These are phyloP conservation scores for Endogone sp. DNA, from an alignment of 192 early-diverging fungal species.

Conservation along the genomic window DNA sequence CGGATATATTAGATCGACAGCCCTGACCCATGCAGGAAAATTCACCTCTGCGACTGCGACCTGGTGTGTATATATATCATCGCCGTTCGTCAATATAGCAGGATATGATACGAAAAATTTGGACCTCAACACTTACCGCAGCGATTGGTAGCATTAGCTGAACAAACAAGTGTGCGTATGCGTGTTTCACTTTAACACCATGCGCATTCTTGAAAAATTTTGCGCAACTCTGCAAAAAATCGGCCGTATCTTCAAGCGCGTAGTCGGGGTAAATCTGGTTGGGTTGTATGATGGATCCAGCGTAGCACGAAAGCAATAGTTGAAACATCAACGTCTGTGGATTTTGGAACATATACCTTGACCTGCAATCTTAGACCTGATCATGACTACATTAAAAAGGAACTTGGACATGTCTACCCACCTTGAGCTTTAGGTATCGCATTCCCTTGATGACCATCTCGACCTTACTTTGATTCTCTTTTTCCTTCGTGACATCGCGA, in stretches of 20 bases:
- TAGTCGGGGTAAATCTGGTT: constrained; percentile 89
- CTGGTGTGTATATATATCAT: constrained; percentile 21
- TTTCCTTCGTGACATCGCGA: constrained; percentile 46
- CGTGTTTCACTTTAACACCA: constrained; percentile 79
- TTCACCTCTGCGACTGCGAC: constrained; percentile 94
- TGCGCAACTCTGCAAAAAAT: constrained; percentile 89
- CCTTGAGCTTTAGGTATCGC: constrained; percentile 88
- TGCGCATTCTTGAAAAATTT: constrained; percentile 84
- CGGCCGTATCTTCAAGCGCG: constrained; percentile 89
- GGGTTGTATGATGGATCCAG: not conserved
- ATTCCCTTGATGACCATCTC: constrained; percentile 86
- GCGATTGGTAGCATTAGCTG: constrained; percentile 90
- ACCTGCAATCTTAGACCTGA: not conserved
- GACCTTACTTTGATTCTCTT: constrained; percentile 72
- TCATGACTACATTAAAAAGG: too few species aligned
- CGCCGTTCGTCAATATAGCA: too few species aligned
- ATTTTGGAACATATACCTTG: not conserved
- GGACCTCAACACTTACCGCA: constrained; percentile 37
- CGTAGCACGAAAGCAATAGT: not conserved
- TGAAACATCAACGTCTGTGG: not conserved
- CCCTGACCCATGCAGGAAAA: constrained; percentile 87
- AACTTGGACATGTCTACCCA: constrained; percentile 16
- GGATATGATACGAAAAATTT: constrained; percentile 2
- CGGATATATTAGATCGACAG: constrained; percentile 86
- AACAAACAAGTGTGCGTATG: constrained; percentile 88